A percentile compares a stretch with the other conserved stretches of the same genome.
Conservation (phyloP, 805 yeast genomes). For the Candida schatavii region DNA sequence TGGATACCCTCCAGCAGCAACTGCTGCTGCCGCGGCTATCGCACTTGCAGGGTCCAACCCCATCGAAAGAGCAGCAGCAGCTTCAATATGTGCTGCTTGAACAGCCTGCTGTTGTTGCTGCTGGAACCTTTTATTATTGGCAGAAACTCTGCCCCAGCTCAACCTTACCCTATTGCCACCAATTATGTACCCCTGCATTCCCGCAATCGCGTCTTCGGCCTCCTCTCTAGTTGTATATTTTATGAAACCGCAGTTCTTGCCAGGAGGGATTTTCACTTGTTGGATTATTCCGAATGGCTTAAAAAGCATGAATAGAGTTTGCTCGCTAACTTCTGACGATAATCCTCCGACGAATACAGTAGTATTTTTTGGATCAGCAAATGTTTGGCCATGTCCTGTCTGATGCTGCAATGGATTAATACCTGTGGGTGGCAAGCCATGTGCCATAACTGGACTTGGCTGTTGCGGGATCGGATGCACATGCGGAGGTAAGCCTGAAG, state of each 20-base stretch:
- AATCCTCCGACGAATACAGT: conserved; percentile 80
- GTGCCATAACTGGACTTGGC: conserved; percentile 3
- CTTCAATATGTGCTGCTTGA: conserved; percentile 36
- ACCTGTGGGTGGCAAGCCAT: conserved; percentile 3
- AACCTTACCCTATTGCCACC: conserved; percentile 80
- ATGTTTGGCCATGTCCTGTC: conserved; percentile 21
- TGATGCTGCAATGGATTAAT: not conserved
- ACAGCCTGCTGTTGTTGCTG: conserved; percentile 28
- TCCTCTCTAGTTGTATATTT: conserved; percentile 73
- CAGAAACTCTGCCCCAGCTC: conserved; percentile 75
- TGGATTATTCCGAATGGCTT: conserved; percentile 71
- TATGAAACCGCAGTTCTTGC: conserved; percentile 86
- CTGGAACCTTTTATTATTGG: conserved; percentile 30
- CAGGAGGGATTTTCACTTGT: conserved; percentile 73
- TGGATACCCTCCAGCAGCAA: conserved; percentile 20
- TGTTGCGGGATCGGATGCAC: not conserved
- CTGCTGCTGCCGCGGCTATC: conserved; percentile 27
- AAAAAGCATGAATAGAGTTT: conserved; percentile 57
- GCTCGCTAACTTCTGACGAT: conserved; percentile 61
- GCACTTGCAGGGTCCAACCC: conserved; percentile 38
- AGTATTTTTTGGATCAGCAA: conserved; percentile 60
- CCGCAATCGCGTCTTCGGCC: conserved; percentile 81
- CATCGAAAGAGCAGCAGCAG: conserved; percentile 37
- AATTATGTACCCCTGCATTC: conserved; percentile 88
- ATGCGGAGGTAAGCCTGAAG: not conserved